Percentiles rank a stretch among this genome's conserved stretches.
These are phyloP conservation scores for Tausonia pullulans DNA, from an alignment of 1,284 basidiomycete species.

Conservation along the genomic window DNA sequence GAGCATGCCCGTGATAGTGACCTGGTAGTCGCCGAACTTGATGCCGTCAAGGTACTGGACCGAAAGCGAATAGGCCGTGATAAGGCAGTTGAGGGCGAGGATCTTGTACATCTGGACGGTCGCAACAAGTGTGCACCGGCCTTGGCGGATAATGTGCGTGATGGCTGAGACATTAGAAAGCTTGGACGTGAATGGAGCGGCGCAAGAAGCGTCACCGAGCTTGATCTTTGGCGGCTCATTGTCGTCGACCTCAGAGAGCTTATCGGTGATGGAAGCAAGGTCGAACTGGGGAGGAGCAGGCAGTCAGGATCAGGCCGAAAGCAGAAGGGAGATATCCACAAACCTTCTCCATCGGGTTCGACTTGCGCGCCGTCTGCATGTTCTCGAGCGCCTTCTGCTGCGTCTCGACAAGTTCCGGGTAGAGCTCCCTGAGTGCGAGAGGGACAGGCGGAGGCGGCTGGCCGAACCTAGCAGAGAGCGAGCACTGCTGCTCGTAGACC, in stretches of 20 bases:
- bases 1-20: conserved; percentile 78
- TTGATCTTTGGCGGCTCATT: conserved; percentile 87
- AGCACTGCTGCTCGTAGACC: conserved; percentile 87
- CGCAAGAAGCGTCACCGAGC: conserved; percentile 89
- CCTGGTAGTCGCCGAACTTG: conserved; percentile 83
- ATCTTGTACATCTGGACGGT: conserved; percentile 99
- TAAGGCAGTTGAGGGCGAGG: conserved; percentile 85
- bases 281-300: conserved; percentile 54
- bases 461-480: conserved; percentile 73
- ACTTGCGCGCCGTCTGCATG: conserved; percentile 53
- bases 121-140: conserved; percentile 88
- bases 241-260: conserved; percentile 83
- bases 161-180: conserved; percentile 85
- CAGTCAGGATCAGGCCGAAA: neutral
- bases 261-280: conserved; percentile 71
- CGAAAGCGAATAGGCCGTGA: conserved; percentile 87
- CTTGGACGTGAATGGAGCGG: conserved; percentile 93
- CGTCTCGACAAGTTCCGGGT: conserved; percentile 79
- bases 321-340: neutral
- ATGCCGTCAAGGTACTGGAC: conserved; percentile 95
- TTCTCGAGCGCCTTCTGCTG: conserved; percentile 63
- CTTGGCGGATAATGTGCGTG: conserved; percentile 89
- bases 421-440: conserved; percentile 63
- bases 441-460: conserved; percentile 86
- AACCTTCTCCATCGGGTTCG: conserved; percentile 72